phyloP scores from a whole-genome alignment of 768 basidiomycete genomes.

The Termitomyces sp. region DNA sequence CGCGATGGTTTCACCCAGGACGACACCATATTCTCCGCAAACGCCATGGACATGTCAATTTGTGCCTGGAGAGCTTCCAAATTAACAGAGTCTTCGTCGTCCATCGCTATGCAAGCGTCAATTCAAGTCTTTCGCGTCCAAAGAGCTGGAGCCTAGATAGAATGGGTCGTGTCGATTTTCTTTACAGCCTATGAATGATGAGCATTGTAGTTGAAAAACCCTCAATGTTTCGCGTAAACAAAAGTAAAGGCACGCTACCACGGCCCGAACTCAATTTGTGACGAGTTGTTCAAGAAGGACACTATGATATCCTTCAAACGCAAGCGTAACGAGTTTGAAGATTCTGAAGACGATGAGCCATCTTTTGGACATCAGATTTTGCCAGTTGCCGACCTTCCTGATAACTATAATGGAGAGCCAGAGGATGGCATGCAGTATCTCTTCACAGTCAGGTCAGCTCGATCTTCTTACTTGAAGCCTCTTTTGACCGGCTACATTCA shows the following conservation, averaged over 20 bases:
- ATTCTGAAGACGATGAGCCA: slow-evolving; percentile 57
- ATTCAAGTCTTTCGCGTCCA: background rate
- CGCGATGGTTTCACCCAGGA: slow-evolving; percentile 67
- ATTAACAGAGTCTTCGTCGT: slow-evolving; percentile 56
- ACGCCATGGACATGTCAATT: slow-evolving; percentile 75
- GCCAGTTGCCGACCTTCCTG: slow-evolving; percentile 78
- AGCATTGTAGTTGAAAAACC: background rate
- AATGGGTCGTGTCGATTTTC: background rate
- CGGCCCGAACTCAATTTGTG: background rate
- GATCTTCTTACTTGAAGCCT: background rate
- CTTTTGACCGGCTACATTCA: slow-evolving; percentile 20
- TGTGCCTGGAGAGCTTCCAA: slow-evolving; percentile 72
- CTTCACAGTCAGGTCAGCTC: slow-evolving; percentile 67
- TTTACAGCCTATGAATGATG: background rate
- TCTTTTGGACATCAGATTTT: slow-evolving; percentile 65
- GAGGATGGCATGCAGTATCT: slow-evolving; percentile 75
- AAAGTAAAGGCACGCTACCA: background rate
- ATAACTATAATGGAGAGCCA: slow-evolving; percentile 59
- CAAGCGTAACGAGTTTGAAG: slow-evolving; percentile 44
- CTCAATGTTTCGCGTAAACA: background rate
- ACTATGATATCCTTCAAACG: slow-evolving; percentile 41
- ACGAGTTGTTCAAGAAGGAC: background rate
- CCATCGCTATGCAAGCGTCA: slow-evolving; percentile 12
- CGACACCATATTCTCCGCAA: slow-evolving; percentile 65
- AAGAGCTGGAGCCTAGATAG: background rate